Conservation (phyloP, 192 early-diverging fungal species). For the Funneliformis geosporum region DNA sequence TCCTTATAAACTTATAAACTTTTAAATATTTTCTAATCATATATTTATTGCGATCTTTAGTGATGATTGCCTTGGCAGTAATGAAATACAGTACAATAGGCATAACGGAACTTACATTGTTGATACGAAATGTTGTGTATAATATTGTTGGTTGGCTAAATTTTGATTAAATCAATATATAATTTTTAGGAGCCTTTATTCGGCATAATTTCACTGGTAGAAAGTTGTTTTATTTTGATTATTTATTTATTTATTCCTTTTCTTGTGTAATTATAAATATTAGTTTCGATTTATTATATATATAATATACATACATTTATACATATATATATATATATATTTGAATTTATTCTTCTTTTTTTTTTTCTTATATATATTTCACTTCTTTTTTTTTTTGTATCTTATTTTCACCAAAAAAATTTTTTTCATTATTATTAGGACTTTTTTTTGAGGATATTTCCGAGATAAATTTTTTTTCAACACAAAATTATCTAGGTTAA, state of each 20-base stretch:
- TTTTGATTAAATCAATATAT: not conserved
- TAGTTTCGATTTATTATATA: not conserved
- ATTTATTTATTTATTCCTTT: not conserved
- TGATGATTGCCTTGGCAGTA: slow-evolving; percentile 8
- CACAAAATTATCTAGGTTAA: too few relatives aligned
- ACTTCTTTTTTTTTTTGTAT: too few relatives aligned
- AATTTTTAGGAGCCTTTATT: not conserved
- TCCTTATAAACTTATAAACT: not conserved
- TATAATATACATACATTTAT: too few relatives aligned
- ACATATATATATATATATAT: not conserved
- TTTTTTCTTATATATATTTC: too few relatives aligned
- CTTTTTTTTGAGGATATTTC: too few relatives aligned
- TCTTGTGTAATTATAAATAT: not conserved
- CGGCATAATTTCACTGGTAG: too few relatives aligned
- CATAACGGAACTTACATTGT: not conserved
- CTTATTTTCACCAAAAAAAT: too few relatives aligned
- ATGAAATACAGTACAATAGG: not conserved
- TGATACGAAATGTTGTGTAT: not conserved
- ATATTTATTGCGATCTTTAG: slow-evolving; percentile 2
- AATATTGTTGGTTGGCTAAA: not conserved
- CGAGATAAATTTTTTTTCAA: too few relatives aligned
- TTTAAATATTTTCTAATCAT: not conserved
- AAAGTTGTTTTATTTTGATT: not conserved
- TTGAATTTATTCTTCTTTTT: not conserved
- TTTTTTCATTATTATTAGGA: too few relatives aligned